These are phyloP conservation scores for Nakaseomyces kungkrabaensis DNA, from an alignment of 1,139 yeast species.

Conservation along the genomic window DNA sequence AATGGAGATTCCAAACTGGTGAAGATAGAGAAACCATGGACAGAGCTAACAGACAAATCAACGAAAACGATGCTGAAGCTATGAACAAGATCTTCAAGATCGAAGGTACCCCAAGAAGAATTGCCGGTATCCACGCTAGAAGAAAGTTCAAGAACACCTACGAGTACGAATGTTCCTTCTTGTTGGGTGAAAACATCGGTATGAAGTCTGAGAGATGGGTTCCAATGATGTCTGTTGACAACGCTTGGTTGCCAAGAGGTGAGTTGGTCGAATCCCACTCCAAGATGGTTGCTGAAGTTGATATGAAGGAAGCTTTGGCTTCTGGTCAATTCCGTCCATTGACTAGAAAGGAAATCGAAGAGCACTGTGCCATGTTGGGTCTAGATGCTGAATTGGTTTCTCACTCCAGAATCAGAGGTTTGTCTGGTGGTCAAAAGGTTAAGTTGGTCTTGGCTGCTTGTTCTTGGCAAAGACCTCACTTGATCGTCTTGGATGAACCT, in stretches of 20 bases:
- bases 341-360: slow-evolving; percentile 99
- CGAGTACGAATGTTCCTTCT: slow-evolving; percentile 97
- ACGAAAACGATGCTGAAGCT: slow-evolving; percentile 92
- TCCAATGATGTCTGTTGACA: slow-evolving; percentile 98
- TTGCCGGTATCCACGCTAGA: slow-evolving; percentile 90
- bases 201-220: slow-evolving; percentile 99
- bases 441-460: slow-evolving; percentile 99
- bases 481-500: slow-evolving; percentile 98
- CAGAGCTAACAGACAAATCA: slow-evolving; percentile 98
- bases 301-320: slow-evolving; percentile 99
- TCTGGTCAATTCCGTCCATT: slow-evolving; percentile 99
- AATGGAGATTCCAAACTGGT: slow-evolving; percentile 99
- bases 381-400: slow-evolving; percentile 98
- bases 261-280: slow-evolving; percentile 97
- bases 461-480: slow-evolving; percentile 99
- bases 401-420: slow-evolving; percentile 99
- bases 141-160: slow-evolving; percentile 99
- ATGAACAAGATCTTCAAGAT: slow-evolving; percentile 99
- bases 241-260: slow-evolving; percentile 99
- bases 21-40: slow-evolving; percentile 99
- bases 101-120: slow-evolving; percentile 97
- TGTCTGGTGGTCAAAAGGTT: slow-evolving; percentile 99
- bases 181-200: slow-evolving; percentile 95
- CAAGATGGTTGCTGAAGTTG: slow-evolving; percentile 99
- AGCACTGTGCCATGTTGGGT: slow-evolving; percentile 97